Percentiles rank a stretch among this genome's conserved stretches.
Conservation (phyloP, 768 basidiomycete species). For the Dioszegia crocea region DNA sequence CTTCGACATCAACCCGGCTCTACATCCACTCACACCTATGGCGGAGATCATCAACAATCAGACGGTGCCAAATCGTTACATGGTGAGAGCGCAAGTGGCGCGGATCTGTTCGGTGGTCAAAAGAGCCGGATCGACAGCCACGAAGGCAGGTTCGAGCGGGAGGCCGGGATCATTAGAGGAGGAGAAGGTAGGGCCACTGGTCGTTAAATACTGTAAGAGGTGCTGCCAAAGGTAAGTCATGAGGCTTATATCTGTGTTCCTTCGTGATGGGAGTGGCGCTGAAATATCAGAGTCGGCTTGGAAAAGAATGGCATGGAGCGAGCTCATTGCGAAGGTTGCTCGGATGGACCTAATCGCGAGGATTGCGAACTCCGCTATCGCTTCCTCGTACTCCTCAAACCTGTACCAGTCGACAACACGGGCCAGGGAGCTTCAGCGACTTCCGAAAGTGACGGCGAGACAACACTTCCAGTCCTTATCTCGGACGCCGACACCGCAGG, state of each 20-base stretch:
- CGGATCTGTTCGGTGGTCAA: neutral
- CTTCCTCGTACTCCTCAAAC: slow-evolving; percentile 25
- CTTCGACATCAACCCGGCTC: slow-evolving; percentile 7
- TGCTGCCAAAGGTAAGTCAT: too few relatives aligned
- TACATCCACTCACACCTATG: slow-evolving; percentile 23
- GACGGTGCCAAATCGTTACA: slow-evolving; percentile 27
- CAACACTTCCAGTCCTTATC: slow-evolving; percentile 25
- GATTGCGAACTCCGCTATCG: slow-evolving; percentile 37
- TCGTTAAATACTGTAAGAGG: too few relatives aligned
- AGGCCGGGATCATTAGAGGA: too few relatives aligned
- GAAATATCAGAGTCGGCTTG: too few relatives aligned
- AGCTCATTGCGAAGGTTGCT: slow-evolving; percentile 13
- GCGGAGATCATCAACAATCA: slow-evolving; percentile 18
- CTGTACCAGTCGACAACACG: neutral
- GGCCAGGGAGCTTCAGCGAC: too few relatives aligned
- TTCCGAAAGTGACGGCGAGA: too few relatives aligned
- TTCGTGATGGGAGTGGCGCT: neutral
- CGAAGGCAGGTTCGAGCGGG: too few relatives aligned
- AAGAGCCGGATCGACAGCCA: slow-evolving; percentile 9
- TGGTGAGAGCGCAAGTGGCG: slow-evolving; percentile 26
- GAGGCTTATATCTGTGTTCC: too few relatives aligned
- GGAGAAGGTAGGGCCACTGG: too few relatives aligned
- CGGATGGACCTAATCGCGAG: slow-evolving; percentile 16
- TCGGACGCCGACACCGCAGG: slow-evolving; percentile 26
- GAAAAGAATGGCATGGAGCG: too few relatives aligned